Evolutionary conservation across 1,284 basidiomycete genomes (phyloP), one percentile per base, ranked within the genome.

Genomic region (Sporisorium reilianum): DNA sequence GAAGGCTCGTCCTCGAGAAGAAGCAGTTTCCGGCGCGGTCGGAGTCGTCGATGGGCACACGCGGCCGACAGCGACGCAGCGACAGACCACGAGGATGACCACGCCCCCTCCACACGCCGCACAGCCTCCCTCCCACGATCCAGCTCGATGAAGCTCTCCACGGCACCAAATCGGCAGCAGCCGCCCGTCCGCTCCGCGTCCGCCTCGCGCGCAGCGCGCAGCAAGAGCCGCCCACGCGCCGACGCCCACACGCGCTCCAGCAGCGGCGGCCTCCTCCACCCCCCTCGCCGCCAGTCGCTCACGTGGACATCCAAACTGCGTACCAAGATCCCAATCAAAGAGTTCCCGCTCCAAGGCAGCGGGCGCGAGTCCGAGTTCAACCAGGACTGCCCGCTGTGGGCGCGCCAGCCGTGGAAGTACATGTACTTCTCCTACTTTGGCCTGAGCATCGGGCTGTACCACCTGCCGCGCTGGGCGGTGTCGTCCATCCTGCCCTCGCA

Each of bases 381-480:
- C 36, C 73, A 76, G 25, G 66, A 74, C 18, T 57, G 64, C 7
- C 81, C 81, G 2, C 40, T 82, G 1, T 83, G 80, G 80, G 67
- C 75, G 2, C 60, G 65, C 10, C 71, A 81, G 38, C 81, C 81
- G 18, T 77, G 48, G 41, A 81, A 82, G 64, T 65, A 74, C 28
- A 36, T 81, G 44, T 83, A 83, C 65, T 77, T 71, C 28, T 61
- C 64, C 34, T 78, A 73, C 52, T 83, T 83, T 65, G 77, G 80
- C 18, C 57, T 79, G n/a, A 72, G 72, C 22, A 68, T 82, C 16
- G 76, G 75, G 1, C 59, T 80, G 36, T 45, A 70, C 56, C 72
- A 76, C 26, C 52, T 82, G 4, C 81, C 81, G 4, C 60, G 52
- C 8, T 78, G 77, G 58, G 73, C 79, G 2, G 12, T 82, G n/a